Evolutionary conservation across 352 stramenopile species (phyloP).

Genomic region (Phytophthora vignae): DNA sequence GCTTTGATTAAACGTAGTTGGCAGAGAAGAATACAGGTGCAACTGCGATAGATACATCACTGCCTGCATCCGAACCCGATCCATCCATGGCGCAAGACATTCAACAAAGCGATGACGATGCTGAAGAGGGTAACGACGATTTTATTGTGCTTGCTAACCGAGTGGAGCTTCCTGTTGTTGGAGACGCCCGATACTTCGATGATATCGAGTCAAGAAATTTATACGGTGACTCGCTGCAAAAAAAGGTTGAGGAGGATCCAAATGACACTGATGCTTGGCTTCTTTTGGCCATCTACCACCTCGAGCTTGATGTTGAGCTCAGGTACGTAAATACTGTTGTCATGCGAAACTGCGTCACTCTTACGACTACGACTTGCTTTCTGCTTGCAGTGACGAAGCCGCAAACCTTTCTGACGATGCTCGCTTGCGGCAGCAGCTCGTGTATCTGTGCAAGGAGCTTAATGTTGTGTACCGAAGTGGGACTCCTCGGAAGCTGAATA

Average conservation of each 20-base stretch:
- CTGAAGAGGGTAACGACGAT: slow-evolving; percentile 9
- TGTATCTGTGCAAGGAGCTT: slow-evolving; percentile 36
- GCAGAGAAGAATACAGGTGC: slow-evolving; percentile 6
- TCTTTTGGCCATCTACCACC: slow-evolving; percentile 56
- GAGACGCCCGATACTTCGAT: slow-evolving; percentile 47
- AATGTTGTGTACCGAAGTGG: slow-evolving; percentile 20
- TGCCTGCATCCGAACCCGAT: slow-evolving; percentile 5
- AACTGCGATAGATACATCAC: not conserved
- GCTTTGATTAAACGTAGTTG: slow-evolving; percentile 14
- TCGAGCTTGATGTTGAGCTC: slow-evolving; percentile 47
- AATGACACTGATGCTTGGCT: slow-evolving; percentile 54
- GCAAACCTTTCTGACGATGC: slow-evolving; percentile 30
- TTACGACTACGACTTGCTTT: slow-evolving; percentile 4
- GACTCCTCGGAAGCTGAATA: slow-evolving; percentile 11
- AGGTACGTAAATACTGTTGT: slow-evolving; percentile 34
- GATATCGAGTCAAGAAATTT: slow-evolving; percentile 24
- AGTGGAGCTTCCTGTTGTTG: slow-evolving; percentile 15
- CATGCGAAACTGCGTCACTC: not conserved
- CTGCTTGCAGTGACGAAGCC: slow-evolving; percentile 39
- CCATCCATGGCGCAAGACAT: not conserved
- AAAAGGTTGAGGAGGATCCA: slow-evolving; percentile 37
- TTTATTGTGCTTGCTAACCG: slow-evolving; percentile 31
- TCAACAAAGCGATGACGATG: not conserved
- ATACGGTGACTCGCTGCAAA: slow-evolving; percentile 36
- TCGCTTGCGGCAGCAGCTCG: slow-evolving; percentile 37